Base-by-base conservation (phyloP, 805 yeast species). In the Yarrowia sp. region DNA sequence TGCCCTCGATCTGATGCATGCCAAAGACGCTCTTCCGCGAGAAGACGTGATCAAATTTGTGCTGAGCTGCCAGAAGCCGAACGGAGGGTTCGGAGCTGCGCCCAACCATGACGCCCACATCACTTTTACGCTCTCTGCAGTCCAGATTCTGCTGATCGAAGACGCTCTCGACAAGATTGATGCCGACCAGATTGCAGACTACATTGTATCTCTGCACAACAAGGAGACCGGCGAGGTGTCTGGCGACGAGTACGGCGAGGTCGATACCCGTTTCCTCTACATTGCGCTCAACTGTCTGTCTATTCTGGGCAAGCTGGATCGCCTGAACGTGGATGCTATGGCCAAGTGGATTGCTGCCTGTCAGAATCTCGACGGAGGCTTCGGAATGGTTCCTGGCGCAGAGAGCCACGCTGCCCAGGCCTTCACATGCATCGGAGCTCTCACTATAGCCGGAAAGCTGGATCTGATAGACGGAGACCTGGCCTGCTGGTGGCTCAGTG, bases 301-400 rank as follows among this genome's bases (percentile, higher is more conserved):
- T 0, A 78, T 93, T 4, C 72, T 93, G 33, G 93, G 84, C 8
- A 81, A 76, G 63, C 75, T 93, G 65, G 81, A 84, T 19, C 65
- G 65, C 21, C 68, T 77, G n/a, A 76, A 81, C 6, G 78, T 80
- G 2, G 69, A 64, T 1, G 66, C 61, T 0, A 90, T 97, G 0
- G 85, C 83, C 0, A 76, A 75, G 0, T 93, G 84, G 73, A 81
- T 93, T 1, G 66, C 80, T 58, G 70, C 70, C 35, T 94, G 99
- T 73, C 86, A 81, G 65, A 94, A 94, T 72, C 93, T 90, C 70
- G 99, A 94, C 71, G 99, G 99, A 3, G 97, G 96, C 0, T 94
- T 88, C 77, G 99, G 99, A 0, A 77, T 89, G 74, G 84, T 84
- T 8, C 98, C 99, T 0, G 97, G 97, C 0, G 93, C 96, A 0